These are phyloP conservation scores for Psidium friedrichsthalianum DNA, from an alignment of 345 rosid species.

Conservation along the genomic window DNA sequence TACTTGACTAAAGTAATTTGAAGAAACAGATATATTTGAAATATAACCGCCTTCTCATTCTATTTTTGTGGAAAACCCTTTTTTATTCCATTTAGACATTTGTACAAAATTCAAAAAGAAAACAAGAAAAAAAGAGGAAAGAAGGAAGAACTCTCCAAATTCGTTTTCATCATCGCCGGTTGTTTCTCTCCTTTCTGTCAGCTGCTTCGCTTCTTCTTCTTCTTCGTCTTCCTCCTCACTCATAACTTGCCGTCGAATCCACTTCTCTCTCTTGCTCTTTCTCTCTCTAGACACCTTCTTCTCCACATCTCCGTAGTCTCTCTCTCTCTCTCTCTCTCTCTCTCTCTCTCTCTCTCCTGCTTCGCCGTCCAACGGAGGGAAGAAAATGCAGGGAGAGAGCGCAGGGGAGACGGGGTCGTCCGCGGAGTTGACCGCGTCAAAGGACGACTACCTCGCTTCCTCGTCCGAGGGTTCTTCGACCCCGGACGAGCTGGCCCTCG, in stretches of 20 bases:
- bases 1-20: no score
- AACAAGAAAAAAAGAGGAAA: rapidly evolving
- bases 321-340: neutral
- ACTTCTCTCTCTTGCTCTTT: neutral
- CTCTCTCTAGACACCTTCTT: neutral
- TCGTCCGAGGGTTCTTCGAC: conserved; percentile 77
- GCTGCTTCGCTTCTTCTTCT: neutral
- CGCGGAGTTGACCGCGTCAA: conserved; percentile 19
- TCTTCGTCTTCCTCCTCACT: neutral
- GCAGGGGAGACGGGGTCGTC: conserved; percentile 22
- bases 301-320: neutral
- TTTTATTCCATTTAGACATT: neutral
- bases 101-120: neutral
- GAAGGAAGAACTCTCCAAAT: neutral
- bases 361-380: neutral
- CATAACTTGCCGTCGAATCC: neutral
- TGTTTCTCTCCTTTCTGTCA: neutral
- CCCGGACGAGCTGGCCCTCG: conserved; percentile 53
- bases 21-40: no score
- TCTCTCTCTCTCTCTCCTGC: no score
- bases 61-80: neutral
- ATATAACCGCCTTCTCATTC: no score
- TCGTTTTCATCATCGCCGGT: neutral
- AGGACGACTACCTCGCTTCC: conserved; percentile 35
- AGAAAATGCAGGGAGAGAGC: neutral